Conservation (phyloP, 1,284 basidiomycete species). For the Heterobasidion parviporum region DNA sequence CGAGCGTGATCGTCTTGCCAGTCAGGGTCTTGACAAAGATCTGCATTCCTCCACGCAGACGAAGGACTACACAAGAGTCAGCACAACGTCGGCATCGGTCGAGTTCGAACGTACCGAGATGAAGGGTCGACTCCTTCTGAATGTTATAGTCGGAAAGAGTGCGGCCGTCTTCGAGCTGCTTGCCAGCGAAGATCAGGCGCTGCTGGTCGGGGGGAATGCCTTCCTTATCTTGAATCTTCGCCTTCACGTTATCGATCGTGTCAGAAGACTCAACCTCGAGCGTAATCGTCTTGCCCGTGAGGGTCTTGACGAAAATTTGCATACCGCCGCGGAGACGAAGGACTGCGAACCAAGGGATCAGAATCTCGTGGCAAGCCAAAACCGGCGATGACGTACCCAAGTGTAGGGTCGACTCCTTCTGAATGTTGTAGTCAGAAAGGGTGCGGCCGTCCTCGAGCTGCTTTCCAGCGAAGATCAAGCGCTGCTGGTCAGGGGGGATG, state of each 20-base stretch:
- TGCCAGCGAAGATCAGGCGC: conserved; percentile 87
- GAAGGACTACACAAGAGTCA: too few species aligned
- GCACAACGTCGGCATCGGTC: too few species aligned
- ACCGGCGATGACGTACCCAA: conserved; percentile 24
- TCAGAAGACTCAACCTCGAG: conserved; percentile 84
- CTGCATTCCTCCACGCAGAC: conserved; percentile 73
- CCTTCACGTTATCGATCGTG: conserved; percentile 97
- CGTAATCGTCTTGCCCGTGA: conserved; percentile 78
- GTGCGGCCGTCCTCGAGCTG: conserved; percentile 65
- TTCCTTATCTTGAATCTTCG: conserved; percentile 95
- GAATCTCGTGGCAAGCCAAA: conserved; percentile 43
- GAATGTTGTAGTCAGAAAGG: conserved; percentile 90
- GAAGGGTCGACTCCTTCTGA: conserved; percentile 93
- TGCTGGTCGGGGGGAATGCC: conserved; percentile 96
- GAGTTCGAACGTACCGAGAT: too few species aligned
- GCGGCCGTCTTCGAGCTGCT: conserved; percentile 66
- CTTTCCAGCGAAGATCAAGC: conserved; percentile 86
- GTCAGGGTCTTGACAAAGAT: conserved; percentile 69
- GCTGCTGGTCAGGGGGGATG: conserved; percentile 94
- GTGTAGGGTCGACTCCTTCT: conserved; percentile 94
- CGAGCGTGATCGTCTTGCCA: conserved; percentile 76
- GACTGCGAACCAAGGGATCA: conserved; percentile 31
- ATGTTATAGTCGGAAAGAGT: conserved; percentile 89
- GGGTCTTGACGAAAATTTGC: conserved; percentile 65
- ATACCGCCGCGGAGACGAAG: conserved; percentile 75